Base-by-base conservation (phyloP, 768 basidiomycete genomes). In the Pleurotus tuoliensis region DNA sequence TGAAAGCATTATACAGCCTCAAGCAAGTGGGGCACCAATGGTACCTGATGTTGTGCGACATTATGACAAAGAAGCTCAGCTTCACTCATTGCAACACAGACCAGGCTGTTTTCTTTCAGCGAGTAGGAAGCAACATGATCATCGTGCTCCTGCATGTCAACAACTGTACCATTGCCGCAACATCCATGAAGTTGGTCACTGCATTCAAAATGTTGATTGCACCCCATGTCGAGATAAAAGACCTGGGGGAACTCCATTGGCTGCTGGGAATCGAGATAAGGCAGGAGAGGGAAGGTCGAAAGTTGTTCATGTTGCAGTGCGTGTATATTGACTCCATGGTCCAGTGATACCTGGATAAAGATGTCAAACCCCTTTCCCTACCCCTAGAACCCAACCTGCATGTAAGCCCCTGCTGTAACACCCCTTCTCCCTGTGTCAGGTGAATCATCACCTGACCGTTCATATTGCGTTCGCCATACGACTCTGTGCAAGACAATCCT, bases 311-410 rank as follows among this genome's bases (percentile, higher is more conserved):
- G 18, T 67, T 59, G 18, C 74, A 78, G 60, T 40, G 52, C 20
- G 47, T 63, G 11, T 73, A 71, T 57, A 67, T 76, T 56, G 62
- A 70, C 55, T 58, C 68, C 11, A 59, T 69, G 49, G 16, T 69
- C 11, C 7, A 20, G 0, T 56, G 67, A 9, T 71, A 66, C 59
- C 56, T 65, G 46, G 55, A 73, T n/a, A 52, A 58, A 13, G 66
- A 73, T 46, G 46, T 58, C 11, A 63, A 64, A 53, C 69, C 70
- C 18, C 46, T 56, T 9, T 63, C 48, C 8, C 69, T 47, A 38
- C 71, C 64, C 54, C 67, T 69, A 65, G 67, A 70, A 25, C 57
- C 64, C n/a, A 57, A 54, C 25, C 47, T 62, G 22, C 16, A n/a
- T n/a, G n/a, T n/a, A n/a, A n/a, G n/a, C n/a, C n/a, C n/a, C n/a